A percentile compares a stretch with the other conserved stretches of the same genome.
These are phyloP conservation scores for Quercus parvula DNA, from an alignment of 306 rosid species.

Conservation along the genomic window DNA sequence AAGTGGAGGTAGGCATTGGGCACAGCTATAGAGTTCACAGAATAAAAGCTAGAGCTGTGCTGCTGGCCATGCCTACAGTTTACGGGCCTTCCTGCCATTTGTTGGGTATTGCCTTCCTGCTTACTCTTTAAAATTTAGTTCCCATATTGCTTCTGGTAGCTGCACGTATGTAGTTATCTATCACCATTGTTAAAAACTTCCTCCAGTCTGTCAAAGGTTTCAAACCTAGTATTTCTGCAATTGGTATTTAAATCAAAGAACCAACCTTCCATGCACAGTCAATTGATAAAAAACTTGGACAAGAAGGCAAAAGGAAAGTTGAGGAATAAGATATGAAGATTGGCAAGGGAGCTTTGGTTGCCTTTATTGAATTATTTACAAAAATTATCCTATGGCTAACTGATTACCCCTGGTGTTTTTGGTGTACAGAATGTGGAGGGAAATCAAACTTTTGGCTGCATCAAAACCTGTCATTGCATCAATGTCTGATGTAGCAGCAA, in stretches of 20 bases:
- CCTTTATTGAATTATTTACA: neutral
- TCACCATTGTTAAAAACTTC: neutral
- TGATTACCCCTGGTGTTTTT: constrained; percentile 19
- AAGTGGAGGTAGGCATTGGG: neutral
- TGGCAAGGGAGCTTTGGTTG: neutral
- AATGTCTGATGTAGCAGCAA: constrained; percentile 95
- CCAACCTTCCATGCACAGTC: neutral
- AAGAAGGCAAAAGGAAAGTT: neutral
- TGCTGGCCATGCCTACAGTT: neutral
- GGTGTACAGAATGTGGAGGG: constrained; percentile 90
- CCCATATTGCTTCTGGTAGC: neutral
- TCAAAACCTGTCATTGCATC: constrained; percentile 93
- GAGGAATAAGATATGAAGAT: neutral
- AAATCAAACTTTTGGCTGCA: constrained; percentile 89
- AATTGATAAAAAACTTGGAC: neutral
- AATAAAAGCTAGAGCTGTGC: neutral
- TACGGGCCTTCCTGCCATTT: too few species aligned
- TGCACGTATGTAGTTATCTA: neutral
- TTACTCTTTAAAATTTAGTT: neutral
- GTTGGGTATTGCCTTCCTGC: neutral
- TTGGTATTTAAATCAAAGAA: neutral
- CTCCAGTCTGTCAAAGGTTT: neutral
- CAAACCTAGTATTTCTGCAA: neutral
- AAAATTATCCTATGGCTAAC: neutral
- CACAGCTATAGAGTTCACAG: neutral